Percentiles rank a stretch among this genome's conserved stretches.
These are phyloP conservation scores for Salix koriyanagi DNA, from an alignment of 345 rosid species.

Conservation along the genomic window DNA sequence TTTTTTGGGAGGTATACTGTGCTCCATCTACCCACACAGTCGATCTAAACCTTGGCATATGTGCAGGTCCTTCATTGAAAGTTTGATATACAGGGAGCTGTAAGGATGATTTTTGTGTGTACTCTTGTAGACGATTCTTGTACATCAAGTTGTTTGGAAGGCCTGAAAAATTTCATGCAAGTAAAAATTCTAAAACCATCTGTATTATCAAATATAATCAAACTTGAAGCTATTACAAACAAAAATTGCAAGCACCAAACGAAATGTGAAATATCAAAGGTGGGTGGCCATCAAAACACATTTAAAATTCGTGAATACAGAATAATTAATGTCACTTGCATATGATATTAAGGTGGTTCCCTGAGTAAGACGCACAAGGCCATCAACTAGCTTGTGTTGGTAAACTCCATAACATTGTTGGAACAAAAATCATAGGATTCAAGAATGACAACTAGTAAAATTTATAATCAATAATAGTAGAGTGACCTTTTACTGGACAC, in stretches of 20 bases:
- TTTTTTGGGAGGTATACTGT: conserved; percentile 22
- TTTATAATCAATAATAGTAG: not conserved
- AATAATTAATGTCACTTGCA: not conserved
- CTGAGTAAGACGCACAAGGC: not conserved
- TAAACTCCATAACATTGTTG: not conserved
- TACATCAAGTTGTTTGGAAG: not conserved
- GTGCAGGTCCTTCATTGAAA: conserved; percentile 23
- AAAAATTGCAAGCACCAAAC: not conserved
- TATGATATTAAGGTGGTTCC: not conserved
- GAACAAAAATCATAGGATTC: not conserved
- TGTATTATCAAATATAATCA: not conserved
- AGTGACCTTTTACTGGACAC: not conserved
- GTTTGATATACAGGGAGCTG: conserved; percentile 28
- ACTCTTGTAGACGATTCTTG: conserved; percentile 43
- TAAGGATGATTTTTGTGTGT: conserved; percentile 29
- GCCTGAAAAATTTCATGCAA: not conserved
- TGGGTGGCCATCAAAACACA: not conserved
- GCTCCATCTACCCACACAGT: conserved; percentile 32
- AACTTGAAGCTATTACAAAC: not conserved
- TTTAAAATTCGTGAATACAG: too few species aligned
- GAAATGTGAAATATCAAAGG: not conserved
- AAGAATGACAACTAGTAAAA: not conserved
- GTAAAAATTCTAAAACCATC: not conserved
- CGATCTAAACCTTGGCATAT: conserved; percentile 33
- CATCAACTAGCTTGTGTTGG: not conserved